Evolutionary conservation across 805 yeast genomes (phyloP), one percentile per base, ranked within the genome.

Genomic region (Schwanniomyces polymorphus): DNA sequence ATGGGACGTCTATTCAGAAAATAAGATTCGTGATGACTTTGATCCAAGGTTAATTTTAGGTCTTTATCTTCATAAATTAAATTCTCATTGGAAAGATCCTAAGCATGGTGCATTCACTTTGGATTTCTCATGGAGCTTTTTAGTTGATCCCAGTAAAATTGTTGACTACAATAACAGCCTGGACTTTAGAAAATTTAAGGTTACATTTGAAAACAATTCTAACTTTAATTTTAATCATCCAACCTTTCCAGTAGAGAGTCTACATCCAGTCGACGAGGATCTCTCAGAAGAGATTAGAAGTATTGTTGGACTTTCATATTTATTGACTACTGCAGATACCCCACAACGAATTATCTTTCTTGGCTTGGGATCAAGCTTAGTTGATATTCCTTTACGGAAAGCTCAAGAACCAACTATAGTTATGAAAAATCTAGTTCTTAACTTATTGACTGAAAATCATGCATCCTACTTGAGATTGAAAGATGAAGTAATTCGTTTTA

Each of bases 31-130:
- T 31, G 21, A 16, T 5, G 21, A 31, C 8, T 31, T 31, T 31
- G 75, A 70, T 47, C 70, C 67, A 2, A 49, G 75, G 27, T 46
- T 68, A 7, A 49, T 65, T 31, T 68, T 66, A 5, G 63, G 65
- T 8, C 47, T 68, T 5, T 57, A 64, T 61, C 35, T 31, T 14
- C 7, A 16, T 7, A 31, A 16, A 16, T 16, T 31, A 14, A 7
- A 16, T 16, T 16, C 2, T 14, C 9, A 7, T 11, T 31, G 14
- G 35, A 31, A 31, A 31, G 7, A 7, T 31, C 11, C 7, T 12
- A 31, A 14, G 18, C 9, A 16, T 3, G 2, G 14, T 31, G 21
- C 14, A 3, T 31, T 31, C 21, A 3, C 7, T 6, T 31, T 31
- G 7, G 35, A 31, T 16, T 31, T 31, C 7, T 31, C 35, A 14